A percentile compares a stretch with the other conserved stretches of the same genome.
Evolutionary conservation across 345 rosid genomes (phyloP).

Genomic region (Jatropha curcas): DNA sequence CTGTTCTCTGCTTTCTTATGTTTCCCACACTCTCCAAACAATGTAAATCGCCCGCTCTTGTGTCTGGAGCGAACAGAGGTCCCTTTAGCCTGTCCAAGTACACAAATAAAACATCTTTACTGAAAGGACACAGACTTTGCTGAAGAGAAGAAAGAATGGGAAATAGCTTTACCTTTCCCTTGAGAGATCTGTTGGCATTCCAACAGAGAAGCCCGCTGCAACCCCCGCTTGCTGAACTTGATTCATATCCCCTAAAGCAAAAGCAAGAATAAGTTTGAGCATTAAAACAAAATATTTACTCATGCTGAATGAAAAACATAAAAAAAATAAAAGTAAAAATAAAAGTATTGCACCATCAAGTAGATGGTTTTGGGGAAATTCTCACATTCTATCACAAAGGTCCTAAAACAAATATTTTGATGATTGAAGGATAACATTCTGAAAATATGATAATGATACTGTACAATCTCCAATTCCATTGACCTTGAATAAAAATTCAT

Average conservation of each 20-base stretch:
- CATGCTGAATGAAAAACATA: too few relatives aligned
- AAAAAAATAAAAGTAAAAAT: too few relatives aligned
- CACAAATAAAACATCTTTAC: conserved; percentile 1
- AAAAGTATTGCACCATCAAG: too few relatives aligned
- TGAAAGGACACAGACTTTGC: not conserved
- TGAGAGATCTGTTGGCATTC: conserved; percentile 53
- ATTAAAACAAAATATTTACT: too few relatives aligned
- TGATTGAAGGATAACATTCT: not conserved
- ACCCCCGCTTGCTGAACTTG: conserved; percentile 73
- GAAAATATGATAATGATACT: not conserved
- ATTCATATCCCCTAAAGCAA: conserved; percentile 72
- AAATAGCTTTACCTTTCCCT: conserved; percentile 54
- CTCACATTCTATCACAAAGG: not conserved
- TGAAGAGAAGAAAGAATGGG: not conserved
- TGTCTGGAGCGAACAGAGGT: conserved; percentile 41
- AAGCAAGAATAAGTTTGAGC: conserved; percentile 17
- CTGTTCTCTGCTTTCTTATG: conserved; percentile 57
- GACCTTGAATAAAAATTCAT: not conserved
- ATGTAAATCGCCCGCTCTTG: conserved; percentile 46
- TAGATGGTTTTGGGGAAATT: not conserved
- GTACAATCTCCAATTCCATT: not conserved
- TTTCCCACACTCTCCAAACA: conserved; percentile 71
- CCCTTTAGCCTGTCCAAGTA: conserved; percentile 50
- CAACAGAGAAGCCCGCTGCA: conserved; percentile 87
- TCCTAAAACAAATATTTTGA: not conserved